These are phyloP conservation scores for Suillus americanus DNA, from an alignment of 768 basidiomycete species.

Conservation along the genomic window DNA sequence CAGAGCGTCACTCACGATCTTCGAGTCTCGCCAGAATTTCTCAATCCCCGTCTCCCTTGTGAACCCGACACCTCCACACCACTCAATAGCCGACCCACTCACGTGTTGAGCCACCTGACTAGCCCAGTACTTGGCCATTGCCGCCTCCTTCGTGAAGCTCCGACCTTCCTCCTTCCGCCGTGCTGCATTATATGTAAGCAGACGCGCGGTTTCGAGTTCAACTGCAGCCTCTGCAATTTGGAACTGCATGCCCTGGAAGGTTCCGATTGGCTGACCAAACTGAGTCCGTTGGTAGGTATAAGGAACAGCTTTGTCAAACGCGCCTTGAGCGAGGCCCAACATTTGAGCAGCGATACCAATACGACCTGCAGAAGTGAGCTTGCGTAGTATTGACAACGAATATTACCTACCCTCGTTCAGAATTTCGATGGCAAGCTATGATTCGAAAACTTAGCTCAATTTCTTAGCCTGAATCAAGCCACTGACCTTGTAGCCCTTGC, in stretches of 20 bases:
- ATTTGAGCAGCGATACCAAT: conserved; percentile 99
- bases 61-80: conserved; percentile 92
- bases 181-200: conserved; percentile 96
- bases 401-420: conserved; percentile 74
- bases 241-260: conserved; percentile 95
- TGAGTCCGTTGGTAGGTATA: conserved; percentile 94
- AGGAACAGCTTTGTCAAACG: conserved; percentile 92
- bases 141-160: conserved; percentile 88
- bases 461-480: neutral
- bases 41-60: conserved; percentile 94
- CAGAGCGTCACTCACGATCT: conserved; percentile 65
- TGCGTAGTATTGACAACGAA: neutral
- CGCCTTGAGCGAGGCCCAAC: conserved; percentile 97
- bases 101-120: conserved; percentile 89
- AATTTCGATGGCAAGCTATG: conserved; percentile 90
- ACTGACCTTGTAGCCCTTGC: conserved; percentile 84
- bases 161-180: conserved; percentile 89
- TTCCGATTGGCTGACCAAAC: conserved; percentile 91
- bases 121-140: conserved; percentile 96
- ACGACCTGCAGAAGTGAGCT: conserved; percentile 48
- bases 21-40: conserved; percentile 96
- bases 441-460: conserved; percentile 2
- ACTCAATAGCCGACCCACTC: conserved; percentile 89
- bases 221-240: conserved; percentile 90
- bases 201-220: conserved; percentile 85